Evolutionary conservation across 495 filamentous ascomycete genomes (phyloP).

Genomic region (Rhypophila decipiens): DNA sequence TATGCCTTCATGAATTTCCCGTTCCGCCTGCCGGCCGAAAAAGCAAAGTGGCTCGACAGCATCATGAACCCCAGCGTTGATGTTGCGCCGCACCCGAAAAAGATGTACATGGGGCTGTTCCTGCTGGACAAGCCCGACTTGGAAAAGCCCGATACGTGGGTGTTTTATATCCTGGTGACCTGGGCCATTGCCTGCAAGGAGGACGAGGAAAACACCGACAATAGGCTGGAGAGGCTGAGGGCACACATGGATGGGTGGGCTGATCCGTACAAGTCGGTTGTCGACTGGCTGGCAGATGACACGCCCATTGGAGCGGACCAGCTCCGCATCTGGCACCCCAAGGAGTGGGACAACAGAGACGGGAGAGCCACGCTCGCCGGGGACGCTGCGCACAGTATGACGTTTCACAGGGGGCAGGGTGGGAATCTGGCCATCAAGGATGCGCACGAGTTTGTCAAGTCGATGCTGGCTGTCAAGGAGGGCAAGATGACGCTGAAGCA

Average conservation of each 20-base stretch:
- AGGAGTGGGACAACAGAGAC: conserved; percentile 5
- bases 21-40: conserved; percentile 6
- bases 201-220: conserved; percentile 6
- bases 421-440: conserved; percentile 11
- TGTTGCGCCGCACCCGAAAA: conserved; percentile 7
- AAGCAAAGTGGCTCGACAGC: conserved; percentile 4
- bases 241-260: conserved; percentile 9
- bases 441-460: conserved; percentile 8
- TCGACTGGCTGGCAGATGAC: conserved; percentile 8
- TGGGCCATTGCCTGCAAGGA: conserved; percentile 5
- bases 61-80: conserved; percentile 7
- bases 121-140: conserved; percentile 9
- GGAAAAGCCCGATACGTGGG: conserved; percentile 5
- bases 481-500: conserved; percentile 1
- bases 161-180: conserved; percentile 8
- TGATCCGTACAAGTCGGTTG: conserved; percentile 10
- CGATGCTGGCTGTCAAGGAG: conserved; percentile 6
- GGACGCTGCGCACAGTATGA: conserved; percentile 9
- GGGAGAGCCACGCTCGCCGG: conserved; percentile 7
- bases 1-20: conserved; percentile 11
- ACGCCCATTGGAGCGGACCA: conserved; percentile 4
- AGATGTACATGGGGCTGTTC: conserved; percentile 9
- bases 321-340: conserved; percentile 10
- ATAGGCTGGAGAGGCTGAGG: conserved; percentile 4
- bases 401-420: conserved; percentile 7